These are phyloP conservation scores for Pistacia atlantica DNA, from an alignment of 345 rosid species.

Conservation along the genomic window DNA sequence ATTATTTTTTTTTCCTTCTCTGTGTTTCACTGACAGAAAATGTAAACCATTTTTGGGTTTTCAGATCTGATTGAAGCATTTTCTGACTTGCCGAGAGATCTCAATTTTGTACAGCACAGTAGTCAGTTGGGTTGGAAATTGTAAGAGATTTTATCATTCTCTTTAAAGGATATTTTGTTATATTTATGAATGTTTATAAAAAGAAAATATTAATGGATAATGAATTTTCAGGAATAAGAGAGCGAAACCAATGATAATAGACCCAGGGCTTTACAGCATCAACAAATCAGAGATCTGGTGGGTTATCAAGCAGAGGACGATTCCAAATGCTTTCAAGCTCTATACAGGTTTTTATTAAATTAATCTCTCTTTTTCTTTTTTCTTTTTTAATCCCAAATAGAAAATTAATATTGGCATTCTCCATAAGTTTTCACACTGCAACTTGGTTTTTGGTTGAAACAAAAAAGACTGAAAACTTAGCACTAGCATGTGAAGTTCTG, in stretches of 20 bases:
- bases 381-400: too few relatives aligned
- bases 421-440: not conserved
- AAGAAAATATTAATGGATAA: not conserved
- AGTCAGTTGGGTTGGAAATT: constrained; percentile 90
- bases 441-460: too few relatives aligned
- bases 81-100: constrained; percentile 76
- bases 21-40: not conserved
- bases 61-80: constrained; percentile 92
- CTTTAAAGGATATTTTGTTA: not conserved
- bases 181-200: not conserved
- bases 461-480: not conserved
- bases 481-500: constrained; percentile 30
- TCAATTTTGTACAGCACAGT: constrained; percentile 84
- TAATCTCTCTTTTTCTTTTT: too few relatives aligned
- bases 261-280: constrained; percentile 72
- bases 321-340: constrained; percentile 95
- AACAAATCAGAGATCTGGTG: constrained; percentile 93
- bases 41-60: constrained; percentile 19
- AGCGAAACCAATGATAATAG: constrained; percentile 85
- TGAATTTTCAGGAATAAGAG: constrained; percentile 63
- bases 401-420: not conserved
- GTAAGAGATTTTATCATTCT: constrained; percentile 35
- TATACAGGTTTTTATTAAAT: constrained; percentile 60
- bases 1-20: not conserved
- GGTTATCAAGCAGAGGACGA: constrained; percentile 63